Evolutionary conservation across 352 stramenopile species (phyloP).

Genomic region (Globisporangium polare): DNA sequence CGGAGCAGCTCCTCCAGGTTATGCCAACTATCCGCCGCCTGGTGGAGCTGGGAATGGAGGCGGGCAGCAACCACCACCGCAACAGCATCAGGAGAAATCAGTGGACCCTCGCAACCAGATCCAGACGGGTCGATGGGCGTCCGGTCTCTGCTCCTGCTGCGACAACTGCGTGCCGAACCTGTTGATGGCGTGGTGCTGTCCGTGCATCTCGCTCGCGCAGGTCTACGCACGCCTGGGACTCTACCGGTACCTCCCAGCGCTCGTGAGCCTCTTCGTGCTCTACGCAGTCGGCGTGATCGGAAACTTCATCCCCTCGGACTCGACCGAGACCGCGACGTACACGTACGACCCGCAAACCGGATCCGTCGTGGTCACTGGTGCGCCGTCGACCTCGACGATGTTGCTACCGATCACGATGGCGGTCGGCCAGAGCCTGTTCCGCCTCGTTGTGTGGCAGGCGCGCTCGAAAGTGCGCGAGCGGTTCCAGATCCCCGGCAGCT

Average conservation of each 20-base stretch:
- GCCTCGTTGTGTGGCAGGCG: neutral
- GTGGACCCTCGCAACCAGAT: conserved; percentile 4
- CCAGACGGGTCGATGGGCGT: conserved; percentile 9
- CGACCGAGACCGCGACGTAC: no score
- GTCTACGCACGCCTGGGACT: conserved; percentile 19
- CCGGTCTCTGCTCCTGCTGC: conserved; percentile 25
- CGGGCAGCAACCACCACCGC: neutral
- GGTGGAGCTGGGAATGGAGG: no score
- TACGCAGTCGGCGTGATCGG: neutral
- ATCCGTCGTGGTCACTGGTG: no score
- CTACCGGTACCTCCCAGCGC: no score
- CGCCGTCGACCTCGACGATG: no score
- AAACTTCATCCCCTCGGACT: no score
- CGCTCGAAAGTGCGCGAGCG: neutral
- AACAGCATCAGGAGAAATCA: neutral
- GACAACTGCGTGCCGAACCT: conserved; percentile 26
- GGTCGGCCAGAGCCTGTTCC: neutral
- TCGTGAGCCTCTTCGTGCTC: conserved; percentile 5
- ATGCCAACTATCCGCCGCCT: no score
- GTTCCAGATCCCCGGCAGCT: no score
- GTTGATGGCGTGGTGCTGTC: conserved; percentile 19
- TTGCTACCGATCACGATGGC: no score
- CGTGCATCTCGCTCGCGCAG: conserved; percentile 26
- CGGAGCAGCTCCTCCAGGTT: no score
- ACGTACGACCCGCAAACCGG: no score